Evolutionary conservation across 345 rosid genomes (phyloP), one percentile per base, ranked within the genome.

Genomic region (Rhodamnia argentea): DNA sequence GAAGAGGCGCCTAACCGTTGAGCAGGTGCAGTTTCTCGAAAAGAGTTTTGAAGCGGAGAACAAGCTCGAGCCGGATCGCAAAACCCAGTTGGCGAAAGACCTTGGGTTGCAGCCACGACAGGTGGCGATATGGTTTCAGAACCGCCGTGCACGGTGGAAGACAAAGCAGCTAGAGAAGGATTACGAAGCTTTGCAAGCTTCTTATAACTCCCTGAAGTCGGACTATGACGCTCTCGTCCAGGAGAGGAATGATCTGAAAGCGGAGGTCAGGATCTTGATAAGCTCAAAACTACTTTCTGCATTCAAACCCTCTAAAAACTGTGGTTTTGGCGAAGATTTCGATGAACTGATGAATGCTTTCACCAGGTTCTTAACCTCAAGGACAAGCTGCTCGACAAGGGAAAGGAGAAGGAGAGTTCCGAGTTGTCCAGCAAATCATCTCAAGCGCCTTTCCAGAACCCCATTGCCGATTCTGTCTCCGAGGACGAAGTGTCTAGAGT

Each of bases 81-180:
- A 93, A 84, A 82, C 90, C 83, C 94, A 94, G 88, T 93, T 94
- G 26, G 93, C 95, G 4, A 92, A 87, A 52, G 94, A 94, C 76
- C 90, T 94, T 3, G 92, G 94, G 26, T 86, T 94, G 91, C 94
- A 92, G 90, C 96, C 94, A 14, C 91, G 94, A 5, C 96, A 94
- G 84, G 93, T 93, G 2, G 96, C 94, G 2, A 93, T 94, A 24
- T 94, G 96, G 96, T 93, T 94, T 58, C 93, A 93, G 85, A 93
- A 92, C 84, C 91, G 95, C 6, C 90, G 95, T 23, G 96, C 96
- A 10, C 88, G 94, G 13, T 92, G 90, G 92, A 92, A 90, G 89
- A 90, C 92, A 27, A 93, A 93, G 86, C 94, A 89, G 83, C 88
- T 94, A 14, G 96, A 94, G 87, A 92, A 88, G 88, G 96, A 93